phyloP scores from a whole-genome alignment of 805 yeast species.

The Candida patagonica region DNA sequence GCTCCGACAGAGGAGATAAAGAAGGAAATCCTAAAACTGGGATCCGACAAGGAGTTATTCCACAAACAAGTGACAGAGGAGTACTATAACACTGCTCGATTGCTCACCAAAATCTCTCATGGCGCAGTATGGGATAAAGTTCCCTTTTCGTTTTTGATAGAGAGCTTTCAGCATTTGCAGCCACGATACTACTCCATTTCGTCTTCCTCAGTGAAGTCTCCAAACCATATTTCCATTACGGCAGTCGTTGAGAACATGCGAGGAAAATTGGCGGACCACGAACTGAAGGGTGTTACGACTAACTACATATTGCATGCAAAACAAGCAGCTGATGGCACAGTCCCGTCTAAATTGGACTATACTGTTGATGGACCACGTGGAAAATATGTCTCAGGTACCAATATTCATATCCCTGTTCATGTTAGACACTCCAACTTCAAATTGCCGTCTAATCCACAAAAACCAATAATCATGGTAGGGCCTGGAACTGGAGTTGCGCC shows the following conservation, averaged over 20 bases:
- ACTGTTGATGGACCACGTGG: slow-evolving; percentile 79
- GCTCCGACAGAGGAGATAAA: slow-evolving; percentile 63
- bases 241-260: slow-evolving; percentile 76
- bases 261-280: slow-evolving; percentile 28
- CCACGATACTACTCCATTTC: slow-evolving; percentile 97
- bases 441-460: slow-evolving; percentile 73
- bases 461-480: slow-evolving; percentile 87
- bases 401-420: slow-evolving; percentile 69
- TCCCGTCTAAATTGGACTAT: slow-evolving; percentile 36
- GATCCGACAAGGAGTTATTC: slow-evolving; percentile 61
- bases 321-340: slow-evolving; percentile 38
- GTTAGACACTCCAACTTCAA: slow-evolving; percentile 92
- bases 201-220: slow-evolving; percentile 73
- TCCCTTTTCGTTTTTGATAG: slow-evolving; percentile 79
- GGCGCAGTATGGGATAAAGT: slow-evolving; percentile 64
- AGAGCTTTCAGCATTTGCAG: slow-evolving; percentile 69
- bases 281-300: slow-evolving; percentile 82
- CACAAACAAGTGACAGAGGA: slow-evolving; percentile 53
- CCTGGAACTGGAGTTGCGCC: slow-evolving; percentile 99
- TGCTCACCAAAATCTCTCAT: slow-evolving; percentile 49
- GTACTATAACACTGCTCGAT: slow-evolving; percentile 67
- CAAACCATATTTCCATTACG: slow-evolving; percentile 68
- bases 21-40: slow-evolving; percentile 39
- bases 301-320: slow-evolving; percentile 73
- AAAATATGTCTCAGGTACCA: slow-evolving; percentile 32